Base-by-base conservation (phyloP, 2,329 filamentous ascomycete species). In the Metarhizium album region DNA sequence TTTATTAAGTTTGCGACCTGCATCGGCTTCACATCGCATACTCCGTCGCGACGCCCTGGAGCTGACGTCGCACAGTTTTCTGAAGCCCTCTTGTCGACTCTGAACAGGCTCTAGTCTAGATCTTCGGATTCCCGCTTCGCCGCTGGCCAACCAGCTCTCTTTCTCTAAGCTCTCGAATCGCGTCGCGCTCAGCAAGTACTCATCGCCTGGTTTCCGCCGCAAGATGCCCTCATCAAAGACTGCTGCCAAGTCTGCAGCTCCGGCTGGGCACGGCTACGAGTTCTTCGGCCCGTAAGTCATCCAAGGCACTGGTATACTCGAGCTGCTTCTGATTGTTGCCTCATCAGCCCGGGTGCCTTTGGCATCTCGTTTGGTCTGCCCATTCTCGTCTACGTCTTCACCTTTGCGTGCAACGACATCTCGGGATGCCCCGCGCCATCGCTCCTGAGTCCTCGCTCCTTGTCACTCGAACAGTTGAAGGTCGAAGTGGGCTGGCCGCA, bases 351-450 rank as follows among this genome's bases (percentile, higher is more conserved):
- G 42, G 90, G 90, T 51, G 88, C 87, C 35, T 79, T 84, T 54
- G 78, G 71, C 54, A 87, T 97, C 62, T 86, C 86, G 7, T 84
- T 94, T 60, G 83, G 84, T 51, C 80, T 96, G 1, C 91, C 91
- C 0, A 54, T 90, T 42, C 76, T 90, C 56, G 79, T 89, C 59
- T 95, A 93, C 70, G 65, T 83, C 59, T 84, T 91, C 63, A 78
- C 83, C 45, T 95, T 96, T 64, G 74, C 85, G 60, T 96, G 91
- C 77, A 97, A 96, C 71, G 90, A 97, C 66, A 74, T 94, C 56
- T 85, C 88, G 8, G 91, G 93, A 52, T 97, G 93, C 64, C 93
- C 91, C 45, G 84, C 87, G 2, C 89, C 90, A 3, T 89, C 87
- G 3, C 75, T 91, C 8, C 76, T 95, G 37, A 75, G 78, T 58